A percentile compares a stretch with the other conserved stretches of the same genome.
Evolutionary conservation across 2,329 filamentous ascomycete species (phyloP).

Genomic region (Tolypocladium endophyticum): DNA sequence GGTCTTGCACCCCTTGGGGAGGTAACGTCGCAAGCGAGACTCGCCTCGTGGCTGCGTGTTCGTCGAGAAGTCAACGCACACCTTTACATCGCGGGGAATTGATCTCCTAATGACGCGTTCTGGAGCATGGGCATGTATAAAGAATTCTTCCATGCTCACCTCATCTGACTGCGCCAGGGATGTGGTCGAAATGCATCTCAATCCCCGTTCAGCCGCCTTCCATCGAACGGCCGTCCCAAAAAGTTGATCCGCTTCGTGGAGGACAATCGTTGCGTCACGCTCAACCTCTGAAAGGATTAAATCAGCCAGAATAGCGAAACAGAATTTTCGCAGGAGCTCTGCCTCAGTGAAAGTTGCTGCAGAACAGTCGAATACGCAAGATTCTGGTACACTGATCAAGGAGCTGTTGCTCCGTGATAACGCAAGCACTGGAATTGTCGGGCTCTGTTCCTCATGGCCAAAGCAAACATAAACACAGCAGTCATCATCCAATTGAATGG

Average conservation of each 20-base stretch:
- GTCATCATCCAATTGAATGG: not conserved
- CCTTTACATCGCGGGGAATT: not conserved
- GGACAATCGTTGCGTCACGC: not conserved
- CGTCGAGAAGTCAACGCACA: not conserved
- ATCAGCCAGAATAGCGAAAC: not conserved
- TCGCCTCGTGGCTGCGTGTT: not conserved
- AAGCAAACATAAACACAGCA: not conserved
- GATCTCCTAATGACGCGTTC: not conserved
- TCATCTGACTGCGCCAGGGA: not conserved
- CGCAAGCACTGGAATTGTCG: not conserved
- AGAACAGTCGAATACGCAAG: not conserved
- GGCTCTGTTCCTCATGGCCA: not conserved
- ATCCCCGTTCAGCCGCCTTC: not conserved
- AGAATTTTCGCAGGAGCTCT: not conserved
- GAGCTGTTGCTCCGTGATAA: not conserved
- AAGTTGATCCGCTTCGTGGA: not conserved
- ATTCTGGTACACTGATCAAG: not conserved
- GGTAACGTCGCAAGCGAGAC: not conserved
- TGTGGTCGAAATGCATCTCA: not conserved
- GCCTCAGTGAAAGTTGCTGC: not conserved
- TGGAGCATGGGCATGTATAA: not conserved
- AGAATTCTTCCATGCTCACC: not conserved
- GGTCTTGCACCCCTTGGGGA: not conserved
- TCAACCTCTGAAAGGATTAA: not conserved
- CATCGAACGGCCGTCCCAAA: not conserved